Evolutionary conservation across 1,284 basidiomycete genomes (phyloP), one percentile per base, ranked within the genome.

Genomic region (Peniophora sp.): DNA sequence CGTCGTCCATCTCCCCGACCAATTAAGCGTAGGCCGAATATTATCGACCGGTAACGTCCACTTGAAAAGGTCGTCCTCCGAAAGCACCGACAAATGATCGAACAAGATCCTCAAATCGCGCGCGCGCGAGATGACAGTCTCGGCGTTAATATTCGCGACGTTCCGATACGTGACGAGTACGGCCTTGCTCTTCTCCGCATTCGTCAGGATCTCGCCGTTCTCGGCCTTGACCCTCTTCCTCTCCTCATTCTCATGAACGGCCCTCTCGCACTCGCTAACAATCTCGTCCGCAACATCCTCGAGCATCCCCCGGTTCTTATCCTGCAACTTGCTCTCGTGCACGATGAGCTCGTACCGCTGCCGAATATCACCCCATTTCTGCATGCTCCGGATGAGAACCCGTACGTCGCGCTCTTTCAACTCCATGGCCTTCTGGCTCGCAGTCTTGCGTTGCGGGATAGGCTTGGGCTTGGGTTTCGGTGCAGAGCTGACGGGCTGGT

Each of bases 281-380:
- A 99, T 91, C 58, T 97, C 95, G 63, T 99, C 95, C 22, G 92
- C 78, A 22, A 93, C 89, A 60, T 95, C 89, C 47, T 89, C 79
- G 61, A 99, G 86, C 77, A 98, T 89, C 44, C 85, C 85, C 57
- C 86, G 85, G 69, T 99, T 97, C 79, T 99, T 99, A 72, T 90
- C 87, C 59, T 88, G 81, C 52, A 99, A 79, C 67, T 94, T 95
- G n/a, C 94, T 80, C 66, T 99, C 96, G 52, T 87, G 66, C 65
- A 92, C 94, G 61, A 99, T 97, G 51, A 88, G 78, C 53, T 97
- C 93, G 69, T 96, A 97, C 46, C 96, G 89, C 60, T 90, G 86
- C 49, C 93, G 83, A 56, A 99, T 92, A 66, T 99, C 96, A 25
- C 97, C 97, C 94, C 96, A 99, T 52, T 94, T 88, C 64, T 97